Base-by-base conservation (phyloP, 768 basidiomycete species). In the Tremella yokohamensis region DNA sequence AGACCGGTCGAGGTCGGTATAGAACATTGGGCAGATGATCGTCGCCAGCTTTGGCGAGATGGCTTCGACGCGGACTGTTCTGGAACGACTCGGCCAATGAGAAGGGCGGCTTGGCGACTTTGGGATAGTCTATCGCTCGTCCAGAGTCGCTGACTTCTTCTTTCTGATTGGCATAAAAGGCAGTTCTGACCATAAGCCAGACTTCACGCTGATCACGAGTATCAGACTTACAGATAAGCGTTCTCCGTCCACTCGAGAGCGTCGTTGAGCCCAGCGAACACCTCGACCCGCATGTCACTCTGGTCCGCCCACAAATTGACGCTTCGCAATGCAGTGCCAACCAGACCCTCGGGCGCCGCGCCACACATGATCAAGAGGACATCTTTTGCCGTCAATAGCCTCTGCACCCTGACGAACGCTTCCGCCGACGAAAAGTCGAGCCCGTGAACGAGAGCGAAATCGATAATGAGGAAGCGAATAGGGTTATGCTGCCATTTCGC, bases 221-320 rank as follows among this genome's bases (percentile, higher is more conserved):
- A n/a, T 19, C 16, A 52, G 19, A 87, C 85, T 53, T 83, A 83
- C 61, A 97, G 71, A 77, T 96, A 96, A 0, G 84, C 87, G 76
- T 97, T 97, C 78, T 97, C 92, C 0, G 90, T 93, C 92, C 92
- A 94, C 77, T 98, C 94, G 81, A 97, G 83, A 0, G 90, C 93
- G 62, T 96, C 90, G 65, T 87, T 92, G 65, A 92, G 80, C 7
- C 84, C 85, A 56, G 81, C 80, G 65, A 96, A 92, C 15, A 89
- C 72, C 77, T 93, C 90, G 13, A 96, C 90, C 4, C 84, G 82
- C 0, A 83, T 82, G 20, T 85, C 82, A n/a, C 84, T 69, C 25
- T 72, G 83, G 39, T 76, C 76, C 4, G 75, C 70, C 79, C 96
- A 82, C 1, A 97, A 82, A 8, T 85, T 87, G 0, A 94, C 93